Evolutionary conservation across 2,329 filamentous ascomycete genomes (phyloP).

Genomic region (Ilyonectria robusta): DNA sequence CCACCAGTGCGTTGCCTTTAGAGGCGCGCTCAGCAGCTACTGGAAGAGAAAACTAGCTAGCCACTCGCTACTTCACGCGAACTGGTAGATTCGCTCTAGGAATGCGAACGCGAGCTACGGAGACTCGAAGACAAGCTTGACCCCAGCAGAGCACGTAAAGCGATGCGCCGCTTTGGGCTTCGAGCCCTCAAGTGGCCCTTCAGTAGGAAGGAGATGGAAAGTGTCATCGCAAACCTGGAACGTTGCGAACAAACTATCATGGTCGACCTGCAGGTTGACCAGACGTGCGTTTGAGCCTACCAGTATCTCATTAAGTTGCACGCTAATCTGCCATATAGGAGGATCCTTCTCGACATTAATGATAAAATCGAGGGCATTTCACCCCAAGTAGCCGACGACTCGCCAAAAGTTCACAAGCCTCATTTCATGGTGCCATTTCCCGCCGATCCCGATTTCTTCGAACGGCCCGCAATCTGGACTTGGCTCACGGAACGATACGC

Average conservation of each 20-base stretch:
- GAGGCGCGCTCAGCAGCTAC: not conserved
- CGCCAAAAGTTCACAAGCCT: not conserved
- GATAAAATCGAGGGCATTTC: not conserved
- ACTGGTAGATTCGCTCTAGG: slow-evolving; percentile 1
- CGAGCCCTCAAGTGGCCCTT: slow-evolving; percentile 20
- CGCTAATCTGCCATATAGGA: not conserved
- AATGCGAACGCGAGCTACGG: not conserved
- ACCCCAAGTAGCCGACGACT: not conserved
- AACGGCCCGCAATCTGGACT: not conserved
- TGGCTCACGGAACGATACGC: slow-evolving; percentile 2
- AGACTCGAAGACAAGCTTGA: not conserved
- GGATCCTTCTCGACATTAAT: not conserved
- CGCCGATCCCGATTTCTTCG: not conserved
- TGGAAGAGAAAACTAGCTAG: not conserved
- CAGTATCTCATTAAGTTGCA: not conserved
- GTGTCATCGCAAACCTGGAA: not conserved
- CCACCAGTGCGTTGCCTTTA: not conserved
- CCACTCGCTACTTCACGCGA: not conserved
- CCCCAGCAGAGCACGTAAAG: not conserved
- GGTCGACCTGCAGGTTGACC: slow-evolving; percentile 14
- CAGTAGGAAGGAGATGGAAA: slow-evolving; percentile 1
- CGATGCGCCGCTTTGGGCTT: slow-evolving; percentile 12
- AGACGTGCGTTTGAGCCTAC: slow-evolving; percentile 6
- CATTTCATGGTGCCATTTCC: slow-evolving; percentile 12
- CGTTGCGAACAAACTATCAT: not conserved